Percentiles rank a stretch among this genome's conserved stretches.
phyloP scores from a whole-genome alignment of 495 filamentous ascomycete genomes.

The Neurospora sublineolata region DNA sequence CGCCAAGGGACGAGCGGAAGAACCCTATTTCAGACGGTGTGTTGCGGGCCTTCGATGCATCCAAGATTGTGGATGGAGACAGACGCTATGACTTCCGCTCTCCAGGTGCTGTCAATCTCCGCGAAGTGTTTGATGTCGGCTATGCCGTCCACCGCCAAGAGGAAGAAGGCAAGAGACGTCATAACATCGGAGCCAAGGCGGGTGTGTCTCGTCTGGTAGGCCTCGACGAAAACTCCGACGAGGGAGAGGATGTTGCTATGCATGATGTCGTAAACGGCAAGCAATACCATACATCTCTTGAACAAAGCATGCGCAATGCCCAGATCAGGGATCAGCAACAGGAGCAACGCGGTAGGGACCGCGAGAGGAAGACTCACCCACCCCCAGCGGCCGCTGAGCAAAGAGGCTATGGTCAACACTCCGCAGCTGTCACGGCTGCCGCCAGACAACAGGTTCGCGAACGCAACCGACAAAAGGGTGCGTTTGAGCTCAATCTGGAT shows the following conservation, averaged over 20 bases:
- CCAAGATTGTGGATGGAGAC: conserved; percentile 47
- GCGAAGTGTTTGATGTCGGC: conserved; percentile 93
- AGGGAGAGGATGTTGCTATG: conserved; percentile 43
- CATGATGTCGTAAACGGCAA: conserved; percentile 45
- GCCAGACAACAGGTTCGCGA: conserved; percentile 61
- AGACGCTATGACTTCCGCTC: conserved; percentile 86
- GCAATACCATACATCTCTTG: conserved; percentile 45
- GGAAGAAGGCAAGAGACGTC: conserved; percentile 85
- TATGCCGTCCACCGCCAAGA: conserved; percentile 95
- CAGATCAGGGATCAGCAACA: conserved; percentile 52
- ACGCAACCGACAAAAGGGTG: conserved; percentile 48
- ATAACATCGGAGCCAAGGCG: conserved; percentile 54
- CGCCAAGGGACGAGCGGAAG: conserved; percentile 53
- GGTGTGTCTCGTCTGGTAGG: conserved; percentile 44
- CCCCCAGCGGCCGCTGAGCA: conserved; percentile 34
- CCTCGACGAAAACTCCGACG: conserved; percentile 60
- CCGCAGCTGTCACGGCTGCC: conserved; percentile 61
- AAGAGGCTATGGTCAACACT: conserved; percentile 74
- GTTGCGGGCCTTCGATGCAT: conserved; percentile 42
- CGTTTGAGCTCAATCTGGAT: conserved; percentile 85
- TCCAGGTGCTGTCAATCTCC: conserved; percentile 85
- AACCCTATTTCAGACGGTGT: conserved; percentile 29
- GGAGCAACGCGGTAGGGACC: conserved; percentile 32
- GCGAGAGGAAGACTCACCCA: conserved; percentile 26
- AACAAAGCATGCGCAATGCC: conserved; percentile 73